Evolutionary conservation across 768 basidiomycete genomes (phyloP), one percentile per base, ranked within the genome.

Genomic region (Agaricus blazei): DNA sequence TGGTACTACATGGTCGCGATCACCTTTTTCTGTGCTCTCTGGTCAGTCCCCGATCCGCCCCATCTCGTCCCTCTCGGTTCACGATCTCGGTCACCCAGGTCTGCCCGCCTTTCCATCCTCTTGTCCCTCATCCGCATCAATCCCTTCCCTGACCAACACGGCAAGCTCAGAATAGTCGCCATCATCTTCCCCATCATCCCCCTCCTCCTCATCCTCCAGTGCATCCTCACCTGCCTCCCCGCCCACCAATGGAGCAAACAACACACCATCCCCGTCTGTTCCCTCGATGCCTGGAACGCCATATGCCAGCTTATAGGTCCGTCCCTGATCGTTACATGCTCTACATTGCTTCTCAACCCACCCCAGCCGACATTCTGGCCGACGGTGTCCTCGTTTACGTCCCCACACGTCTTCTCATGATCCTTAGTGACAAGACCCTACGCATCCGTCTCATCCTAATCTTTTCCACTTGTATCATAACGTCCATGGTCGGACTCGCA

Each of bases 71-170:
- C 26, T 26, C 12, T 12, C 19, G 29, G 38, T 24, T n/a, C 37
- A 38, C n/a, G n/a, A 24, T 9, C 42, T 47, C 28, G 19, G 19
- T 11, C 15, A 45, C 31, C 9, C 49, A 78, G 77, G 76, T 71
- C 67, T 37, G 68, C 80, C 2, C 74, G 80, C 19, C 66, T 80
- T n/a, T 75, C 79, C 26, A 80, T 81, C 43, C 65, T 83, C 6
- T 79, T 78, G 65, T 81, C 80, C 5, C 72, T 83, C 57, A 75
- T 81, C 51, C 77, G 81, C 37, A 72, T 82, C 60, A 76, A 77
- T 51, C 75, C 76, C 9, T 54, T 54, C 19, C 52, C 52, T 6
- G 45, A 38, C 38, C 31, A 48, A 9, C 52, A 38, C 37, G n/a
- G 19, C 19, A 54, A 47, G 9, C 46, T 54, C 26, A 54, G 47